Evolutionary conservation across 305 asterid genomes (phyloP).

Genomic region (Coffea humblotiana): DNA sequence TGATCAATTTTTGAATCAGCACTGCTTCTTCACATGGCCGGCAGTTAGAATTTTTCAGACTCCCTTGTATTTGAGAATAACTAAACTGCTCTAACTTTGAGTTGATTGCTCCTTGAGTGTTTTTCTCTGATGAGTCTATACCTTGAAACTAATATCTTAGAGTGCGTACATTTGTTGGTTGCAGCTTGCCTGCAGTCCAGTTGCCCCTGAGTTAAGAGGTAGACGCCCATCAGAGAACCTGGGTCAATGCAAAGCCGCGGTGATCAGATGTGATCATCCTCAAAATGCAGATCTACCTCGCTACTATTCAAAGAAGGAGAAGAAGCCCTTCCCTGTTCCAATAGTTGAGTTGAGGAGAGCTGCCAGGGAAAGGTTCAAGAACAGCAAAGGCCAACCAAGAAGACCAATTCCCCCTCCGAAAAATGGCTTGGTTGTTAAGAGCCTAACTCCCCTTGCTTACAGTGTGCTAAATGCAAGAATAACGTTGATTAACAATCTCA

Average conservation of each 20-base stretch:
- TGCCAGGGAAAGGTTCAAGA: conserved; percentile 87
- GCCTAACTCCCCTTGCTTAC: conserved; percentile 75
- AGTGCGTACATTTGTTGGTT: conserved; percentile 12
- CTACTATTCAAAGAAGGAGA: conserved; percentile 78
- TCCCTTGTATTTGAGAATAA: background rate
- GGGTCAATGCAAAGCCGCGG: conserved; percentile 27
- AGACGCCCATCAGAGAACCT: conserved; percentile 31
- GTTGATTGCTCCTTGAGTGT: background rate
- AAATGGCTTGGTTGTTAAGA: conserved; percentile 70
- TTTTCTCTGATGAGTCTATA: background rate
- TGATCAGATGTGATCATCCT: conserved; percentile 53
- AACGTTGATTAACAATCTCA: conserved; percentile 75
- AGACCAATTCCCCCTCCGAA: conserved; percentile 76
- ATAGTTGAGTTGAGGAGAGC: conserved; percentile 81
- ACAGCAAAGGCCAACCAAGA: conserved; percentile 58
- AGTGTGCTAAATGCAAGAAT: conserved; percentile 70
- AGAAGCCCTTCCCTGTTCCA: conserved; percentile 96
- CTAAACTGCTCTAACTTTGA: background rate
- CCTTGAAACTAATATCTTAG: background rate
- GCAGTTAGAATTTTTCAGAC: background rate
- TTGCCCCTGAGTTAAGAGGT: conserved; percentile 35
- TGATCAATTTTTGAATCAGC: background rate
- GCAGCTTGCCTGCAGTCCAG: conserved; percentile 51
- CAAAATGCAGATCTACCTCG: conserved; percentile 97
- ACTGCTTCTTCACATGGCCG: background rate